Evolutionary conservation across 2,329 filamentous ascomycete species (phyloP).

Genomic region (Penicillium sp.): DNA sequence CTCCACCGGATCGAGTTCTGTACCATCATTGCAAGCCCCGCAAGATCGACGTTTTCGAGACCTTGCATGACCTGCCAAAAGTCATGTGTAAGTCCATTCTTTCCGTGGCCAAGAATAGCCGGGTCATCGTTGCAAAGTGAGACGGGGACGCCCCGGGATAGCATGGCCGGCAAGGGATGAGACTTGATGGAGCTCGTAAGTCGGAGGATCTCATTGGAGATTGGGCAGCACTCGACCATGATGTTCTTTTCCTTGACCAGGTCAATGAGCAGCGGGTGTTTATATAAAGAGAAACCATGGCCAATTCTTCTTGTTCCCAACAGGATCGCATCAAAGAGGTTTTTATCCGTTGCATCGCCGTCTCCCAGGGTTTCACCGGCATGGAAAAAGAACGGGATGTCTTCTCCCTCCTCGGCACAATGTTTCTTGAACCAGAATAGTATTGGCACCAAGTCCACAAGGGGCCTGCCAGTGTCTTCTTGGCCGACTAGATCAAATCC

Average conservation of each 20-base stretch:
- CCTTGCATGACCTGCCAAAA: conserved; percentile 93
- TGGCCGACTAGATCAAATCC: conserved; percentile 90
- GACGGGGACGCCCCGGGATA: conserved; percentile 81
- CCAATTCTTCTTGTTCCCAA: conserved; percentile 87
- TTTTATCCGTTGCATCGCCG: conserved; percentile 73
- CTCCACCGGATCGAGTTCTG: conserved; percentile 94
- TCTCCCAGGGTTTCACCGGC: conserved; percentile 85
- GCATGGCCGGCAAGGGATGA: conserved; percentile 78
- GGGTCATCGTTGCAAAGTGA: conserved; percentile 89
- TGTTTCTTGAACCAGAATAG: conserved; percentile 92
- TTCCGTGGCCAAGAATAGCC: conserved; percentile 80
- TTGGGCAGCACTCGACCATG: conserved; percentile 84
- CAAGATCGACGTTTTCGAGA: conserved; percentile 86
- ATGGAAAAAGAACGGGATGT: conserved; percentile 94
- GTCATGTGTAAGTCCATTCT: conserved; percentile 81
- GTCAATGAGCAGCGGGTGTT: conserved; percentile 85
- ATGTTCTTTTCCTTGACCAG: conserved; percentile 88
- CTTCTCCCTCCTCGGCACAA: conserved; percentile 73
- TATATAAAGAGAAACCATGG: conserved; percentile 84
- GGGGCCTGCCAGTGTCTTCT: conserved; percentile 75
- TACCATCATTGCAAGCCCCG: conserved; percentile 79
- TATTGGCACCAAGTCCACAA: conserved; percentile 76
- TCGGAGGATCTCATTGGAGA: conserved; percentile 83
- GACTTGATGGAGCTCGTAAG: conserved; percentile 73
- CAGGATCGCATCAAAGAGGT: conserved; percentile 85